Evolutionary conservation across 331 rosid genomes (phyloP), one percentile per base, ranked within the genome.

Genomic region (Malus hybrid): DNA sequence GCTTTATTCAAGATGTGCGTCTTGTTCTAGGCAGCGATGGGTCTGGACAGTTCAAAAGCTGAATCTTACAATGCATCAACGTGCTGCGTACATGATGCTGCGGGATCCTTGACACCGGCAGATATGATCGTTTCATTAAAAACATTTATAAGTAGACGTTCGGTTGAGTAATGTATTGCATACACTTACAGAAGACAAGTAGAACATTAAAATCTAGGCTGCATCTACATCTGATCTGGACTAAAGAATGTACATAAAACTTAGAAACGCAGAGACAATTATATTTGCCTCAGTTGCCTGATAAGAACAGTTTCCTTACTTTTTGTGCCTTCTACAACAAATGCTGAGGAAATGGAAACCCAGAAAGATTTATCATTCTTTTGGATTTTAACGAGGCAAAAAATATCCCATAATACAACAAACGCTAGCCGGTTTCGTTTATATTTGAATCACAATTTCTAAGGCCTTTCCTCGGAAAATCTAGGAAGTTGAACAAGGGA

Each of bases 401-500:
- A 72, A 39, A 9, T 14, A 79, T 80, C 69, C 67, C 74, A 70
- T 54, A 68, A 46, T 76, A 83, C 87, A 85, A 73, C 39, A 70
- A 81, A 75, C 34, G 27, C 48, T 65, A 52, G 54, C 46, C 76
- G 65, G 71, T 52, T 79, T 27, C 64, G 44, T 42, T 80, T 56
- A 46, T 50, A 77, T 78, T 77, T 61, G 65, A 32, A 69, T 57
- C 71, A 81, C 74, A 78, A 76, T 48, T 67, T 72, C 83, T 69
- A 46, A 81, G 85, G 87, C 80, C 84, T 82, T 79, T 87, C 91
- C 74, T 80, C 88, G 32, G 93, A 92, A 86, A 94, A 94, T 86
- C 99, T 86, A 59, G 99, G 99, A 44, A 94, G 99, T 65, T 92
- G 99, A 77, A 94, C 97, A 14, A 94, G 78, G 24, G 99, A 94